Evolutionary conservation across 305 asterid genomes (phyloP), one percentile per base, ranked within the genome.

Genomic region (Nicotiana rustica): DNA sequence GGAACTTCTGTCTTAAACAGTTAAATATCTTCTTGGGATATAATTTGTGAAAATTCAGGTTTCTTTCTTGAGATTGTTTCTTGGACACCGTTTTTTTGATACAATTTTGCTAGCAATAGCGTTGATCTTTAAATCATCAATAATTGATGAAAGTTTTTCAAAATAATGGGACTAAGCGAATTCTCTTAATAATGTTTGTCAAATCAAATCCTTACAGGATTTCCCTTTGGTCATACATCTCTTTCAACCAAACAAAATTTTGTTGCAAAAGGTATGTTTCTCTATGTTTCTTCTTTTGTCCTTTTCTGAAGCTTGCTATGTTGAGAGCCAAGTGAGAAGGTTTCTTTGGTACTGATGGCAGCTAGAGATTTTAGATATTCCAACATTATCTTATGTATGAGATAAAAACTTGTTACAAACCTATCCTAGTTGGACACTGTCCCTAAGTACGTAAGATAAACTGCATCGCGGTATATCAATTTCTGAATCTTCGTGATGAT

Each of bases 211-310:
- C 86, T 90, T 89, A 88, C 99, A 96, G 99, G 99, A 85, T 88
- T 88, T 83, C 97, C 97, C 73, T 92, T 90, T 85, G 98, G 98
- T 82, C 97, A 89, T 81, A 86, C 91, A 36, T 88, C 97, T 90
- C 89, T 91, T 92, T 89, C 97, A 81, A 88, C 97, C 86, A 92
- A 91, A 88, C 96, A 92, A 93, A 88, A 91, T 90, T 90, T 90
- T 89, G 92, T 89, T 81, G 92, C 93, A 35, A 96, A 96, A 93
- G 99, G 98, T 96, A 92, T 89, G 95, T 76, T 52, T 52, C 80
- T 52, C 47, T 29, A 75, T 75, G 4, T 82, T 84, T 79, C 17
- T 14, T 57, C 17, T 75, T 19, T 77, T 29, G 59, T 73, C 18
- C 59, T 21, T 68, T n/a, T 77, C 36, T 80, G 10, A 13, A 76